phyloP scores from a whole-genome alignment of 768 basidiomycete species.

The Russula compacta region DNA sequence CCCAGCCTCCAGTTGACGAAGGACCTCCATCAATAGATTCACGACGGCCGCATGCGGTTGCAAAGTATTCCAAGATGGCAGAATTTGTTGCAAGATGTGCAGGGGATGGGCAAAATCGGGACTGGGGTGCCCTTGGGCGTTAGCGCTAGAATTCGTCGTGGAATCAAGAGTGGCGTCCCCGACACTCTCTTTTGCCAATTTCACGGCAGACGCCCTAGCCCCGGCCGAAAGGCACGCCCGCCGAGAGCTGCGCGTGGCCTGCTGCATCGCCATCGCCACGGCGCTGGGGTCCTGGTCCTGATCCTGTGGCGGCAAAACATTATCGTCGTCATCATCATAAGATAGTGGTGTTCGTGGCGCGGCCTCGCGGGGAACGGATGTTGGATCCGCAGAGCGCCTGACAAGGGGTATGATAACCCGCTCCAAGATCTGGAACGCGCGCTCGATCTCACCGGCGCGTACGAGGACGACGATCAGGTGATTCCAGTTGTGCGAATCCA shows the following conservation, averaged over 20 bases:
- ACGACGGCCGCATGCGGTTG: conserved; percentile 47
- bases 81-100: conserved; percentile 50
- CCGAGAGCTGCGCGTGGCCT: background rate
- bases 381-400: background rate
- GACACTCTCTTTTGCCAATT: conserved; percentile 2
- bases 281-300: background rate
- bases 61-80: conserved; percentile 60
- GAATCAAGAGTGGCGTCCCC: background rate
- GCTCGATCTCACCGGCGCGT: conserved; percentile 71
- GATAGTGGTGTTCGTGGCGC: conserved; percentile 23
- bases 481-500: conserved; percentile 91
- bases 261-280: conserved; percentile 19
- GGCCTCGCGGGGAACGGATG: conserved; percentile 12
- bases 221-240: background rate
- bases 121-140: conserved; percentile 4
- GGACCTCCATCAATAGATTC: conserved; percentile 36
- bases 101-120: conserved; percentile 52
- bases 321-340: conserved; percentile 19
- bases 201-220: background rate
- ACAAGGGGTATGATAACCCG: conserved; percentile 55
- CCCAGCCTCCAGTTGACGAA: conserved; percentile 44
- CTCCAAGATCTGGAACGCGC: conserved; percentile 78
- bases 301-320: conserved; percentile 11
- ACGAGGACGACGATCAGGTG: conserved; percentile 67
- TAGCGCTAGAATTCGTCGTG: background rate